phyloP scores from a whole-genome alignment of 257 asterid species.

The Penstemon barbatus region DNA sequence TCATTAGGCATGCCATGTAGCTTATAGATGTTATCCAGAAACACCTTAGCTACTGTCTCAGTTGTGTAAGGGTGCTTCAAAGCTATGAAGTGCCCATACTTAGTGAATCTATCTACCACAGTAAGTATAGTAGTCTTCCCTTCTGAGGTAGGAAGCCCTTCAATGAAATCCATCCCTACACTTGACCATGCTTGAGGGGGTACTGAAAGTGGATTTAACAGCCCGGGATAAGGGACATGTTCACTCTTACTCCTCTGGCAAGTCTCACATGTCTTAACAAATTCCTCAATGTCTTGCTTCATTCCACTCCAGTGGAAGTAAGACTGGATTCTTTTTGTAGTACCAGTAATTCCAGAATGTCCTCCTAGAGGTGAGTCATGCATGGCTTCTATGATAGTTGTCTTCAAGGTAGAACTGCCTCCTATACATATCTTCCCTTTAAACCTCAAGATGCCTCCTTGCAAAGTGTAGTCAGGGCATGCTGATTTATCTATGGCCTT shows the following conservation, averaged over 20 bases:
- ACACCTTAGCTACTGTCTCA: background rate
- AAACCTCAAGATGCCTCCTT: background rate
- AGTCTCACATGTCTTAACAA: background rate
- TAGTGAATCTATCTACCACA: background rate
- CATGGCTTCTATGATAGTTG: too few species aligned
- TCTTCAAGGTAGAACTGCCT: background rate
- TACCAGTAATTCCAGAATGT: background rate
- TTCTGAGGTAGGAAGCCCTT: background rate
- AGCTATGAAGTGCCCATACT: too few species aligned
- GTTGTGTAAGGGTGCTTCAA: too few species aligned
- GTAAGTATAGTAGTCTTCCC: background rate
- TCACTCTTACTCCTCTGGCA: background rate
- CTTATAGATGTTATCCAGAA: background rate
- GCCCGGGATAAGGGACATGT: background rate
- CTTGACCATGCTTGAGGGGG: background rate
- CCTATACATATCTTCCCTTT: background rate
- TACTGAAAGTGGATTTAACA: background rate
- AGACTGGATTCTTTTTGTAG: background rate
- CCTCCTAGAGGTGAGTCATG: too few species aligned
- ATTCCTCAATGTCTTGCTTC: background rate
- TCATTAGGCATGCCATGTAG: background rate
- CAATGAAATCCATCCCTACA: background rate
- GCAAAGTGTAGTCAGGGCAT: too few species aligned
- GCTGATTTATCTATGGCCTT: too few species aligned
- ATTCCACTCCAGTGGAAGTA: background rate